Evolutionary conservation across 768 basidiomycete genomes (phyloP).

Genomic region (Amanita subjunquillea): DNA sequence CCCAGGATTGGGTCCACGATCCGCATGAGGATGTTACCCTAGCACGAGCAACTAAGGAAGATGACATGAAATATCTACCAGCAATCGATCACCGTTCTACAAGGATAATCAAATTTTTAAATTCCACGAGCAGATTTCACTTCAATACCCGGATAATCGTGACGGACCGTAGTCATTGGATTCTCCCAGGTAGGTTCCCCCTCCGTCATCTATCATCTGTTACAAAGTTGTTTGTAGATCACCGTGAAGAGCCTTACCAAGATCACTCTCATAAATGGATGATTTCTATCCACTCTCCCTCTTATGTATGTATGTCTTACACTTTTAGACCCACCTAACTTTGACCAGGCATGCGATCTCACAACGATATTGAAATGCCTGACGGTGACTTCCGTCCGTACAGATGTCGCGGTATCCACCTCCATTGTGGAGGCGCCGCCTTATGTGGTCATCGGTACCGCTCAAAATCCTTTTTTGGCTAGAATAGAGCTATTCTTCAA

Average conservation of each 20-base stretch:
- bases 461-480: conserved; percentile 34
- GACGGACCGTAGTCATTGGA: conserved; percentile 37
- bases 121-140: conserved; percentile 33
- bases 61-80: neutral
- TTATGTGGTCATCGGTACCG: conserved; percentile 32
- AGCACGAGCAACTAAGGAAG: neutral
- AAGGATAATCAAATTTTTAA: neutral
- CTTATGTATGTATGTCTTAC: conserved; percentile 27
- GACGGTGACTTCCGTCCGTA: conserved; percentile 20
- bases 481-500: conserved; percentile 36
- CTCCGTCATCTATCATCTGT: neutral
- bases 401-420: conserved; percentile 9
- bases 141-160: conserved; percentile 36
- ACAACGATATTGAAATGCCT: conserved; percentile 33
- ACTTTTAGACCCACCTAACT: neutral
- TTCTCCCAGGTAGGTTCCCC: conserved; percentile 26
- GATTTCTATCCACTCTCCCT: conserved; percentile 41
- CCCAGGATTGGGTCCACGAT: neutral
- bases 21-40: neutral
- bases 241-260: conserved; percentile 10
- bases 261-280: conserved; percentile 42
- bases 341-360: conserved; percentile 28
- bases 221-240: neutral
- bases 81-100: conserved; percentile 5
- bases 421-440: conserved; percentile 25